Conservation (phyloP, 2,329 filamentous ascomycete species). For the Leptographium wingfieldii region DNA sequence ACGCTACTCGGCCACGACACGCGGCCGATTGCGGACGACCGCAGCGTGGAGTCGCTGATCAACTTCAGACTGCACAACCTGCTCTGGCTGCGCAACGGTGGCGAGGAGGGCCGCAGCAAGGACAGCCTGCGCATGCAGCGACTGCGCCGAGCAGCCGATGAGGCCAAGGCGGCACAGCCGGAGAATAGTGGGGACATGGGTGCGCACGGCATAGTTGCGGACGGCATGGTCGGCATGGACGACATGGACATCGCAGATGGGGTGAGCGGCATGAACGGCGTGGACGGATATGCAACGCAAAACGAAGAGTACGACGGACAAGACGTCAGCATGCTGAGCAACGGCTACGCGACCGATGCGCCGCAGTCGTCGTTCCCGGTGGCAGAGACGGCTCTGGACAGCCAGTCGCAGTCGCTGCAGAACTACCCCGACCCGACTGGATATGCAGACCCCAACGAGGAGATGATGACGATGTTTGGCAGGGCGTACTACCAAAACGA, state of each 20-base stretch:
- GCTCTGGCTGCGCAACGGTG: conserved; percentile 57
- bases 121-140: conserved; percentile 45
- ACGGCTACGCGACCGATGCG: background rate
- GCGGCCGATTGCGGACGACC: conserved; percentile 74
- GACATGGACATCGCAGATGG: background rate
- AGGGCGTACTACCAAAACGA: conserved; percentile 52
- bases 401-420: background rate
- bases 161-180: conserved; percentile 39
- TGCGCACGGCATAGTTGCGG: background rate
- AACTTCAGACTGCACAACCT: conserved; percentile 87
- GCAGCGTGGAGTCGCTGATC: conserved; percentile 80
- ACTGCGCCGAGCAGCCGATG: conserved; percentile 42
- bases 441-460: conserved; percentile 16
- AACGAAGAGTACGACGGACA: background rate
- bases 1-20: conserved; percentile 88
- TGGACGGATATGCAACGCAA: background rate
- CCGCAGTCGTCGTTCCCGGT: background rate
- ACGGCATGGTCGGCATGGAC: background rate
- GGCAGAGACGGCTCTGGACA: background rate
- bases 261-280: background rate
- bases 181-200: background rate
- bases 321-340: background rate
- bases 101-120: conserved; percentile 44
- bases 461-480: conserved; percentile 29
- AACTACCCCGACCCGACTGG: conserved; percentile 9